Conservation (phyloP, 2,329 filamentous ascomycete species). For the Rhynchosporium graminicola region DNA sequence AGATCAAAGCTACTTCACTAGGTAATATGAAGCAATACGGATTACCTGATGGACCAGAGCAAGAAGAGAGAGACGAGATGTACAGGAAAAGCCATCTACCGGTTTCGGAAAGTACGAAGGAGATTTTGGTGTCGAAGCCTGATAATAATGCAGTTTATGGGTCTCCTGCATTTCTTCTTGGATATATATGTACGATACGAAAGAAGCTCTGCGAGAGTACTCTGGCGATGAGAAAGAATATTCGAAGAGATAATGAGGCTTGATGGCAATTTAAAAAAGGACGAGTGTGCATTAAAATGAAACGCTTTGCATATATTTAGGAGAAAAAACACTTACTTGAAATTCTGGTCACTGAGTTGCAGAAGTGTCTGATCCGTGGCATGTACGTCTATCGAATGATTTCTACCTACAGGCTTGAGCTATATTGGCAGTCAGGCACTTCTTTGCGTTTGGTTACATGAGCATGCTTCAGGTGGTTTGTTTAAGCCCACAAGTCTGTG, state of each 20-base stretch:
- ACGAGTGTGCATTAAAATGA: no score
- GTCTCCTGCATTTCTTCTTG: constrained; percentile 7
- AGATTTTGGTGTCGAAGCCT: background rate
- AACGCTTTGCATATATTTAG: no score
- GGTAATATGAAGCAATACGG: constrained; percentile 15
- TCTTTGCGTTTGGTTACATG: no score
- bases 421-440: no score
- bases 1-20: constrained; percentile 7
- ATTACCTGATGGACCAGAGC: constrained; percentile 12
- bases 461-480: no score
- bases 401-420: no score
- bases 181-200: constrained; percentile 13
- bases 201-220: constrained; percentile 5
- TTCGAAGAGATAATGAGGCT: background rate
- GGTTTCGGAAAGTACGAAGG: background rate
- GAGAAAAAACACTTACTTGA: no score
- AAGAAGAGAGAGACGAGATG: constrained; percentile 10
- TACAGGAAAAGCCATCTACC: background rate
- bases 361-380: no score
- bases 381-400: no score
- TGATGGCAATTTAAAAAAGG: no score
- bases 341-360: no score
- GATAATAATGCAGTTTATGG: constrained; percentile 14
- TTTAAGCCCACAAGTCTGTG: no score
- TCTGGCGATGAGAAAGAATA: background rate